Evolutionary conservation across 1,284 basidiomycete species (phyloP).

Genomic region (Xerocomus minutiporus): DNA sequence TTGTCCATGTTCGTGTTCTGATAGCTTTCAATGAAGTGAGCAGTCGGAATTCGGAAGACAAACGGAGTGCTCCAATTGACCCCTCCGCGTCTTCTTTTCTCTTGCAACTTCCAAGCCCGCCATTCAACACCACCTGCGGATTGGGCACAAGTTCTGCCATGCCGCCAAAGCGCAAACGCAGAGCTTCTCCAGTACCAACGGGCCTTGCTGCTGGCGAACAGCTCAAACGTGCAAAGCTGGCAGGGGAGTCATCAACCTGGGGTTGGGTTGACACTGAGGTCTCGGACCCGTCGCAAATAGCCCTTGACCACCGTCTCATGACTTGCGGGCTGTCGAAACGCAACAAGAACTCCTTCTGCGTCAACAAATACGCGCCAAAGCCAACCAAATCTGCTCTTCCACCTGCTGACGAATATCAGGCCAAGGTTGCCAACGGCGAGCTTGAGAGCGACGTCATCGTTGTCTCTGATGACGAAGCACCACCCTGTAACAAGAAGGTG

Average conservation of each 20-base stretch:
- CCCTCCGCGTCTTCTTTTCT: constrained; percentile 16
- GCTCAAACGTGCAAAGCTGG: constrained; percentile 53
- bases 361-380: constrained; percentile 46
- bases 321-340: constrained; percentile 62
- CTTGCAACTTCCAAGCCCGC: constrained; percentile 10
- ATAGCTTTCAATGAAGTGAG: background rate
- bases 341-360: constrained; percentile 48
- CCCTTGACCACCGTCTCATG: constrained; percentile 55
- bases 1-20: constrained; percentile 16
- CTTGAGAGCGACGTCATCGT: constrained; percentile 60
- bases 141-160: constrained; percentile 31
- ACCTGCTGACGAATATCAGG: constrained; percentile 4
- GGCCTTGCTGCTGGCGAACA: constrained; percentile 57
- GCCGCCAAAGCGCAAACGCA: constrained; percentile 61
- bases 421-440: constrained; percentile 34
- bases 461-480: constrained; percentile 60
- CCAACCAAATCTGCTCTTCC: constrained; percentile 9
- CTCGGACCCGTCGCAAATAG: constrained; percentile 51
- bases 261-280: constrained; percentile 73
- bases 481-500: constrained; percentile 53
- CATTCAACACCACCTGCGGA: background rate
- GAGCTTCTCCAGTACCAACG: constrained; percentile 42
- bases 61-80: constrained; percentile 4
- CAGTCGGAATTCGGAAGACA: constrained; percentile 26
- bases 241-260: constrained; percentile 55